Conservation (phyloP, 2,329 filamentous ascomycete species). For the Ascochyta lentis region DNA sequence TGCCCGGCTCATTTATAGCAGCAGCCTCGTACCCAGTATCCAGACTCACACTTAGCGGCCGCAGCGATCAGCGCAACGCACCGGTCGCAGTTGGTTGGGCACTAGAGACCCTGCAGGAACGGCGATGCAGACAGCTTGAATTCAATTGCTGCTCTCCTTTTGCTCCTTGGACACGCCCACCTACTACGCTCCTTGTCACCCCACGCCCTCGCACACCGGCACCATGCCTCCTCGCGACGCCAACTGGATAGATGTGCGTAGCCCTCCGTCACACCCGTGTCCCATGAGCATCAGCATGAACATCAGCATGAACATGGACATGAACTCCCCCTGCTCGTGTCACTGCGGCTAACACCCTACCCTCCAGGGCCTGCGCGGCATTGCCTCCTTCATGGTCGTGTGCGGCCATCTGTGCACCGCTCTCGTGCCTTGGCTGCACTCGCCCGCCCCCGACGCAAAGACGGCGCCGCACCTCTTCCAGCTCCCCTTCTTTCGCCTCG, state of each 20-base stretch:
- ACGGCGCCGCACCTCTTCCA: constrained; percentile 60
- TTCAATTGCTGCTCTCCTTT: constrained; percentile 2
- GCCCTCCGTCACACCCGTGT: constrained; percentile 19
- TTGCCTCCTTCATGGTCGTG: constrained; percentile 53
- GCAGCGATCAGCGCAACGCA: neutral
- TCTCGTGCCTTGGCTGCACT: constrained; percentile 51
- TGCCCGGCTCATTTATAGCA: neutral
- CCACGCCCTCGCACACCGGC: neutral
- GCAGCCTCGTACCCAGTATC: neutral
- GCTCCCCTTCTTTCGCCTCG: constrained; percentile 64
- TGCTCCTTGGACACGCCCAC: constrained; percentile 18
- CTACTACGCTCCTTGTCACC: constrained; percentile 15
- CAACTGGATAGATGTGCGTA: constrained; percentile 48
- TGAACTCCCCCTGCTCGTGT: constrained; percentile 9
- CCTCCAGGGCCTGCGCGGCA: constrained; percentile 50
- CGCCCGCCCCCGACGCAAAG: constrained; percentile 51
- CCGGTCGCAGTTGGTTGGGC: constrained; percentile 2
- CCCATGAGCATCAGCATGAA: neutral
- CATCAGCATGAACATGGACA: too few species aligned
- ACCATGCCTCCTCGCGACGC: constrained; percentile 47
- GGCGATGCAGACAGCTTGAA: constrained; percentile 18
- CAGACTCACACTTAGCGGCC: neutral
- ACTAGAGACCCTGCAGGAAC: constrained; percentile 10
- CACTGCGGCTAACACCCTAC: constrained; percentile 29
- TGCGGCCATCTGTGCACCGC: constrained; percentile 52